phyloP scores from a whole-genome alignment of 2,329 filamentous ascomycete genomes.

The Samsoniella hepiali region DNA sequence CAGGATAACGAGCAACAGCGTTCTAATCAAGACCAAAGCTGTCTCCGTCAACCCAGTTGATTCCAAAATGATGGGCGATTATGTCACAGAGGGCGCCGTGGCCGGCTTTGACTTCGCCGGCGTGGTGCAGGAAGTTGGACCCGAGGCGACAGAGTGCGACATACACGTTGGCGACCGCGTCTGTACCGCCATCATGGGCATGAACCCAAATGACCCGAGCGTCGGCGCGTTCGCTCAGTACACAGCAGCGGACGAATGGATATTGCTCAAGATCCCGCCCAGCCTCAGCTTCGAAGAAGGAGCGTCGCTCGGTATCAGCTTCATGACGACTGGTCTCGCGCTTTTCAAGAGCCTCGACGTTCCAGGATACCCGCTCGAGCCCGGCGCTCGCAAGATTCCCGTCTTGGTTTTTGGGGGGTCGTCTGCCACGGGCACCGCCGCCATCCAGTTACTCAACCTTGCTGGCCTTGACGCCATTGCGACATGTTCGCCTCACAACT shows the following conservation, averaged over 20 bases:
- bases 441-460: conserved; percentile 27
- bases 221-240: conserved; percentile 25
- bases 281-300: conserved; percentile 20
- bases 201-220: conserved; percentile 6
- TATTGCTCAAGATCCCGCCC: conserved; percentile 20
- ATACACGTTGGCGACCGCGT: conserved; percentile 17
- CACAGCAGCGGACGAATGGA: neutral
- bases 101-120: conserved; percentile 16
- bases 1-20: neutral
- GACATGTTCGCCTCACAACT: conserved; percentile 30
- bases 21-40: neutral
- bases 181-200: conserved; percentile 5
- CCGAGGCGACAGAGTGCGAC: neutral
- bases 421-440: conserved; percentile 23
- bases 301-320: conserved; percentile 19
- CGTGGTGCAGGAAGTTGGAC: conserved; percentile 6
- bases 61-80: conserved; percentile 12
- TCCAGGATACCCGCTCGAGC: conserved; percentile 19
- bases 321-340: conserved; percentile 22
- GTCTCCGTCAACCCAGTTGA: conserved; percentile 14
- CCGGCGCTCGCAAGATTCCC: neutral
- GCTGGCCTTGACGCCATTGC: conserved; percentile 19
- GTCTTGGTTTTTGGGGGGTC: conserved; percentile 26
- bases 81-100: conserved; percentile 4
- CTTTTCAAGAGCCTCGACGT: conserved; percentile 24